phyloP scores from a whole-genome alignment of 2,329 filamentous ascomycete species.

The Ceratocystis alfenasii region DNA sequence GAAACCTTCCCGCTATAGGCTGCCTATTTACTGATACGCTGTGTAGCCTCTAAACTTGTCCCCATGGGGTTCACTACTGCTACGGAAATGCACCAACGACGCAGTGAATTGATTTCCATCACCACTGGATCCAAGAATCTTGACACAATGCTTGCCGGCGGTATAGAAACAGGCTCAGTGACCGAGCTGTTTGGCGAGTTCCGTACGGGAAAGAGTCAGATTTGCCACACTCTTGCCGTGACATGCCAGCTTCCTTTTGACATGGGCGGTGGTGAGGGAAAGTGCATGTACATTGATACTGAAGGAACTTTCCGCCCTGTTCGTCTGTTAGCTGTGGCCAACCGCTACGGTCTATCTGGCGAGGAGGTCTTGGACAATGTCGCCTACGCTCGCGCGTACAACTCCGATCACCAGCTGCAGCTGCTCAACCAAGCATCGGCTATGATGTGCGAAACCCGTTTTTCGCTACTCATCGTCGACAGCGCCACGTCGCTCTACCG shows the following conservation, averaged over 20 bases:
- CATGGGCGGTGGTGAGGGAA: conserved; percentile 96
- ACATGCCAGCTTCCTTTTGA: conserved; percentile 97
- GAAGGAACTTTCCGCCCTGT: conserved; percentile 95
- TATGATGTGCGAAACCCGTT: conserved; percentile 99
- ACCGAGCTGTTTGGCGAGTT: conserved; percentile 98
- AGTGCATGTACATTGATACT: conserved; percentile 96
- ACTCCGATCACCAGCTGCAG: conserved; percentile 94
- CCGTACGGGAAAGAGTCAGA: conserved; percentile 93
- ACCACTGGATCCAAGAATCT: conserved; percentile 96
- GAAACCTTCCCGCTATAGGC: neutral
- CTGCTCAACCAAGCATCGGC: conserved; percentile 86
- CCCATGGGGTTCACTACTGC: conserved; percentile 99
- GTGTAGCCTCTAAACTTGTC: conserved; percentile 77
- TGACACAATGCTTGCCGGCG: conserved; percentile 86
- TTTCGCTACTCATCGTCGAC: conserved; percentile 90
- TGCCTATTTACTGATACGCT: conserved; percentile 7
- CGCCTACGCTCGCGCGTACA: conserved; percentile 94
- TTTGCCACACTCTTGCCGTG: conserved; percentile 95
- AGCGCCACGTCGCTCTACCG: conserved; percentile 91
- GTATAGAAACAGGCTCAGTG: conserved; percentile 92
- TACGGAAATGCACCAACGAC: conserved; percentile 94
- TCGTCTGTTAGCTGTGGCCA: conserved; percentile 78
- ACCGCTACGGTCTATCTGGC: conserved; percentile 84
- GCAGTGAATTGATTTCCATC: conserved; percentile 94
- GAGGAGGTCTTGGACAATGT: conserved; percentile 98